Conservation (phyloP, 768 basidiomycete species). For the Macrolepiota fuliginosa region DNA sequence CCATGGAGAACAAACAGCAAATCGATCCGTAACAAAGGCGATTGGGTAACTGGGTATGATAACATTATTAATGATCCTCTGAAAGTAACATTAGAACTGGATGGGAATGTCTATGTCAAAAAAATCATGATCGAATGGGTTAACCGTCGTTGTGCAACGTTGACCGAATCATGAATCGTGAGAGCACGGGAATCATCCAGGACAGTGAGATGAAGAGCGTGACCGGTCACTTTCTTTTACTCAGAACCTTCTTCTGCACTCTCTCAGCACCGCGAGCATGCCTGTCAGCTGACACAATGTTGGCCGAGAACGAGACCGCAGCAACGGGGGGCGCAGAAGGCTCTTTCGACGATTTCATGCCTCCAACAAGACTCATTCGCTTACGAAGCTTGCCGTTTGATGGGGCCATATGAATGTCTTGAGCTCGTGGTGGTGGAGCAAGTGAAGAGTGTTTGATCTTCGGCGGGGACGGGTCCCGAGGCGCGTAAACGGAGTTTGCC, state of each 20-base stretch:
- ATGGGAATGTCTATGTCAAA: not conserved
- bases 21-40: not conserved
- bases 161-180: not conserved
- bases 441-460: conserved; percentile 10
- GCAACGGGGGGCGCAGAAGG: conserved; percentile 22
- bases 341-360: conserved; percentile 15
- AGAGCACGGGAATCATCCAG: not conserved
- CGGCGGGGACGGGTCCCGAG: conserved; percentile 12
- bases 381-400: conserved; percentile 28
- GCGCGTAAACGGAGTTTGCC: not conserved
- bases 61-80: not conserved
- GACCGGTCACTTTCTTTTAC: conserved; percentile 32
- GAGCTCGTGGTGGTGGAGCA: conserved; percentile 13
- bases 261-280: conserved; percentile 22
- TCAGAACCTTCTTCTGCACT: conserved; percentile 36
- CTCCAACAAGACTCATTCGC: conserved; percentile 21
- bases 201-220: not conserved
- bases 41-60: not conserved
- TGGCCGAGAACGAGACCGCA: conserved; percentile 28
- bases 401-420: conserved; percentile 20
- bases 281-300: conserved; percentile 19
- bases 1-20: not conserved
- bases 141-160: not conserved
- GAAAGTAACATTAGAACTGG: conserved; percentile 1
- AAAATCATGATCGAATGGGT: not conserved